Percentiles rank a stretch among this genome's conserved stretches.
Conservation (phyloP, 1,139 yeast genomes). For the Candida buenavistaensis region DNA sequence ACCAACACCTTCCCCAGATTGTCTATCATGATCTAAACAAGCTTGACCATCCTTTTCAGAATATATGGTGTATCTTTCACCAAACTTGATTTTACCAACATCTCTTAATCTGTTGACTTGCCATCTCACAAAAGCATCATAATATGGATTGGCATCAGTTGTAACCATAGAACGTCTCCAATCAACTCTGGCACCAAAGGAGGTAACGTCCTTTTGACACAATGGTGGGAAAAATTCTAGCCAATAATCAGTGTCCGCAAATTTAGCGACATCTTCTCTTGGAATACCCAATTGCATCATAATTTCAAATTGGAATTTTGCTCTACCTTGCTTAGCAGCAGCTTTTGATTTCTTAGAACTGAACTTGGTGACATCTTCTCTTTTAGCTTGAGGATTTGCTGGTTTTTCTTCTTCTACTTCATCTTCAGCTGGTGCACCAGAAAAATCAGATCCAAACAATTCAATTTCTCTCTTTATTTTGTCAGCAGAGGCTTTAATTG, state of each 20-base stretch:
- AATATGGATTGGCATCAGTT: conserved; percentile 92
- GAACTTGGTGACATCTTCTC: conserved; percentile 85
- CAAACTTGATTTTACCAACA: conserved; percentile 90
- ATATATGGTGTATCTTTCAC: conserved; percentile 96
- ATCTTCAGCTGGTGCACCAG: conserved; percentile 62
- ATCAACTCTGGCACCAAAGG: conserved; percentile 92
- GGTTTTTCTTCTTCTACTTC: conserved; percentile 38
- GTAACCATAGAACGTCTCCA: conserved; percentile 98
- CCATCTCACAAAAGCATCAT: conserved; percentile 96
- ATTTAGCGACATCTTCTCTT: conserved; percentile 76
- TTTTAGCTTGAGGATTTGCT: conserved; percentile 35
- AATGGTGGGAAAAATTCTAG: conserved; percentile 87
- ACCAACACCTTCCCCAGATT: conserved; percentile 93
- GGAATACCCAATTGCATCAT: conserved; percentile 92
- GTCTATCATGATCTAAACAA: conserved; percentile 99
- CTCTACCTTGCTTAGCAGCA: conserved; percentile 88
- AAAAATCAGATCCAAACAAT: conserved; percentile 80
- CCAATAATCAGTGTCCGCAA: conserved; percentile 92
- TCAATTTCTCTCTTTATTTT: conserved; percentile 91
- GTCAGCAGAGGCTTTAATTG: conserved; percentile 96
- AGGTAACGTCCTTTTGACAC: conserved; percentile 76
- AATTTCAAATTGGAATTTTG: conserved; percentile 93
- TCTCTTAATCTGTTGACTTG: conserved; percentile 88
- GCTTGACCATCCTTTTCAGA: conserved; percentile 99
- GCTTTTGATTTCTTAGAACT: conserved; percentile 91